Evolutionary conservation across 768 basidiomycete genomes (phyloP).

Genomic region (Russula brevipes): DNA sequence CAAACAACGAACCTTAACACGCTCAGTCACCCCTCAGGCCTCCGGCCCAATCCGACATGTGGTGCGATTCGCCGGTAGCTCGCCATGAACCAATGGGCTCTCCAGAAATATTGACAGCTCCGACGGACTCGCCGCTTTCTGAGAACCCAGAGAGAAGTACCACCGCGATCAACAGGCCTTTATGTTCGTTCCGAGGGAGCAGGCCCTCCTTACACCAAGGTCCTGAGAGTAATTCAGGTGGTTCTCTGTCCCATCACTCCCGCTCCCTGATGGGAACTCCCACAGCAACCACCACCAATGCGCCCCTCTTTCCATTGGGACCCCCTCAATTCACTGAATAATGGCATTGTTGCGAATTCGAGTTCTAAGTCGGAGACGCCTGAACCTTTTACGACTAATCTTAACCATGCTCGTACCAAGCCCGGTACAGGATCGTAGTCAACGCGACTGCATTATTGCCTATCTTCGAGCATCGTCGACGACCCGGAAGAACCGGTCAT

Average conservation of each 20-base stretch:
- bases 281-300: neutral
- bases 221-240: neutral
- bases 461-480: constrained; percentile 34
- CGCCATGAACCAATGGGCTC: neutral
- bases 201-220: neutral
- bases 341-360: neutral
- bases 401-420: constrained; percentile 13
- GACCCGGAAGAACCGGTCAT: constrained; percentile 3
- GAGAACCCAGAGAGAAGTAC: neutral
- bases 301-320: neutral
- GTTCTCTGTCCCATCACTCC: neutral
- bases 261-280: neutral
- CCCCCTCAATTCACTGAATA: neutral
- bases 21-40: neutral
- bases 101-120: neutral
- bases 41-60: neutral
- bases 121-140: neutral
- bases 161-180: neutral
- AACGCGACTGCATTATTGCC: constrained; percentile 46
- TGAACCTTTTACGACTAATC: neutral
- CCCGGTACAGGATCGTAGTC: constrained; percentile 41
- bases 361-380: constrained; percentile 3
- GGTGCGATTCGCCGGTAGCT: neutral
- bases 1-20: constrained; percentile 5
- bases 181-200: neutral